Base-by-base conservation (phyloP, 768 basidiomycete genomes). In the Hirschioporus abietinus region DNA sequence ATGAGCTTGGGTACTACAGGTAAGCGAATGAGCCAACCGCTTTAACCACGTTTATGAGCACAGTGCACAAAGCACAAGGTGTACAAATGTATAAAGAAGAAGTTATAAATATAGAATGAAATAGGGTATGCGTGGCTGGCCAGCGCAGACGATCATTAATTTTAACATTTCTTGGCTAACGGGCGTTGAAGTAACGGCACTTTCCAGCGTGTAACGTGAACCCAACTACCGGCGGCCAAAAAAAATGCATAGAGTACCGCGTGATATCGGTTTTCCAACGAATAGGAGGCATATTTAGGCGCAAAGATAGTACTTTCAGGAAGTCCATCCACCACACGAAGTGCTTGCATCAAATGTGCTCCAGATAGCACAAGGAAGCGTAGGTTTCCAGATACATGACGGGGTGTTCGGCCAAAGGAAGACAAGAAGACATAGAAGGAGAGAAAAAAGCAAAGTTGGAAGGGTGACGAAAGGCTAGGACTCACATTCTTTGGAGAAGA, bases 401-500 rank as follows among this genome's bases (percentile, higher is more conserved):
- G 35, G 35, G 35, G 35, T 36, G 15, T 36, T 36, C 42, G 42
- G 6, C 42, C 15, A 52, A 52, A 15, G 12, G 42, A 52, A 52
- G 42, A 8, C 8, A 30, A 52, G 42, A 52, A 52, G 42, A 15
- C 42, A 52, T 3, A 52, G 20, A 34, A 3, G 58, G 25, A 59
- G 25, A 59, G 58, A 59, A 59, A 9, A 9, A 59, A 63, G 23
- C 7, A 7, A 18, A 30, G 57, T 25, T 24, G 52, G 15, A 34
- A 27, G 18, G n/a, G 35, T 8, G 36, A n/a, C 25, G 66, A 23
- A 59, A 64, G 18, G 17, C 30, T 23, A 35, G 42, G 27, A 80
- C 92, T 77, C 72, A 92, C 92, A 76, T 78, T 94, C 92, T 85
- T 92, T 93, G 1, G 86, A 82, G 71, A 94, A 94, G 65, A 91